phyloP scores from a whole-genome alignment of 306 rosid species.

The Sophora flavescens region DNA sequence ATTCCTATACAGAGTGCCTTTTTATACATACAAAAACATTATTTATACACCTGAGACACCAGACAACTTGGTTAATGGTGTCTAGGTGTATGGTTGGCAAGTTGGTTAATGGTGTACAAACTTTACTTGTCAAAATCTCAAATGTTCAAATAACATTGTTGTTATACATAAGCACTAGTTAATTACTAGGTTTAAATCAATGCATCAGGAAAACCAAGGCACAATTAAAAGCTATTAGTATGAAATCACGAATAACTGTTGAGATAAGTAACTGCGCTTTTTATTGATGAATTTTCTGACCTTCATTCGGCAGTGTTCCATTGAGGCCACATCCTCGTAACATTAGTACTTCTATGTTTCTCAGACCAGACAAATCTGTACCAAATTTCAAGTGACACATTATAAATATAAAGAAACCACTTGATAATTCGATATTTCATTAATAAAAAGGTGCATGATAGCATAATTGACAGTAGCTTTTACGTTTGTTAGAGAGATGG shows the following conservation, averaged over 20 bases:
- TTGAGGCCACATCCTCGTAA: neutral
- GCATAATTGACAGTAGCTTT: neutral
- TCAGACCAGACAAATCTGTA: constrained; percentile 9
- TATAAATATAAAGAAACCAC: neutral
- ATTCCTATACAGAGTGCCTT: too few relatives aligned
- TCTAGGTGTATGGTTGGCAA: too few relatives aligned
- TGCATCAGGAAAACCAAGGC: neutral
- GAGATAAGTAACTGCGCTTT: neutral
- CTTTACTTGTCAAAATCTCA: too few relatives aligned
- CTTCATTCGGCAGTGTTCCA: constrained; percentile 30
- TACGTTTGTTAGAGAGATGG: neutral
- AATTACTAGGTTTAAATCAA: too few relatives aligned
- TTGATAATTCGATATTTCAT: neutral
- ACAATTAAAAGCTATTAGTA: neutral
- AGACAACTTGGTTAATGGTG: too few relatives aligned
- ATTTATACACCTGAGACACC: too few relatives aligned
- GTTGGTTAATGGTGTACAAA: too few relatives aligned
- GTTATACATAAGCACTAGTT: too few relatives aligned
- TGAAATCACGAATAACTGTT: neutral
- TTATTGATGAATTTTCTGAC: constrained; percentile 3
- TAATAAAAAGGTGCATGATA: neutral
- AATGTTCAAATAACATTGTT: too few relatives aligned
- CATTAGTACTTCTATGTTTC: constrained; percentile 14
- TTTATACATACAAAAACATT: too few relatives aligned
- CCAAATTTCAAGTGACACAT: constrained; percentile 3